These are phyloP conservation scores for Botrytis squamosa DNA, from an alignment of 2,329 filamentous ascomycete species.

Conservation along the genomic window DNA sequence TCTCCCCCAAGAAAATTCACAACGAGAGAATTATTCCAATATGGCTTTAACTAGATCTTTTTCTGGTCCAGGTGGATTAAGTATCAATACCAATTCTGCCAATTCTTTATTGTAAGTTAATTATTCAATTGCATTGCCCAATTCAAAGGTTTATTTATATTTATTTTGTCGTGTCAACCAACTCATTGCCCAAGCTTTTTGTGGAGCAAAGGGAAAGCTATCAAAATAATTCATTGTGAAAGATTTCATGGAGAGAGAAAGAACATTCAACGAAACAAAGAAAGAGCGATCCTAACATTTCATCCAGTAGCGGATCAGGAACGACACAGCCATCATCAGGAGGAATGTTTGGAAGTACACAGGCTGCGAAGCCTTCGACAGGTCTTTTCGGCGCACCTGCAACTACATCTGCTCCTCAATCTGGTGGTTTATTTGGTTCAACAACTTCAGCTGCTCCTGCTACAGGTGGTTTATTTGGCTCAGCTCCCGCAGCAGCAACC, in stretches of 20 bases:
- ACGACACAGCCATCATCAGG: constrained; percentile 33
- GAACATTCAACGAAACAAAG: constrained; percentile 5
- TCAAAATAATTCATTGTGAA: constrained; percentile 24
- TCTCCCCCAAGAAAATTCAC: neutral
- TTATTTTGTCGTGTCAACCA: constrained; percentile 14
- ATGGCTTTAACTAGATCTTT: constrained; percentile 51
- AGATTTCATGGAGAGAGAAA: neutral
- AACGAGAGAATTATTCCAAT: neutral
- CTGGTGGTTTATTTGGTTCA: constrained; percentile 33
- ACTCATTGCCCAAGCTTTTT: constrained; percentile 19
- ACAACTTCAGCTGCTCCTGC: constrained; percentile 25
- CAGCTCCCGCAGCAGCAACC: constrained; percentile 22
- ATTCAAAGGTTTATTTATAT: constrained; percentile 7
- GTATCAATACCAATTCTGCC: constrained; percentile 62
- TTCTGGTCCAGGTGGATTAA: constrained; percentile 59
- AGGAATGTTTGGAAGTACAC: constrained; percentile 39
- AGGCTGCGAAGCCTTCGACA: constrained; percentile 33
- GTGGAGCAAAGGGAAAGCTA: constrained; percentile 21
- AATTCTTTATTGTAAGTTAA: constrained; percentile 54
- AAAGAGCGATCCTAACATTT: constrained; percentile 27
- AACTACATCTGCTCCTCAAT: constrained; percentile 29
- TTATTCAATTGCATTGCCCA: neutral
- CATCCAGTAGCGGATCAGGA: constrained; percentile 34
- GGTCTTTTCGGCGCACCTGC: constrained; percentile 39
- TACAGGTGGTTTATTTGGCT: constrained; percentile 37